Base-by-base conservation (phyloP, 108 stramenopile genomes). In the Parmales sp. region DNA sequence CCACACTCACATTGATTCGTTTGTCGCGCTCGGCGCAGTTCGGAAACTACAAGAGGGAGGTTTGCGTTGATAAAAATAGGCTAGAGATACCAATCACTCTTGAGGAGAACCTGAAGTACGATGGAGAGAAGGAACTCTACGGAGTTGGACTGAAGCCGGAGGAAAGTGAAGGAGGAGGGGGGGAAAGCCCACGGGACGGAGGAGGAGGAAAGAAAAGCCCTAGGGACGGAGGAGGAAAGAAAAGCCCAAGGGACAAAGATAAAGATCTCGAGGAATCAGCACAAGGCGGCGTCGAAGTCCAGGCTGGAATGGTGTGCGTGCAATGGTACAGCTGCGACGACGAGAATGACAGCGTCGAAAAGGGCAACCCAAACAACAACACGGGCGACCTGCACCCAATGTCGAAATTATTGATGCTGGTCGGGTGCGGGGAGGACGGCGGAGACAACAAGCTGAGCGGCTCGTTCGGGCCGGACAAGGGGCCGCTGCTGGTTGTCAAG, bases 281-380 rank as follows among this genome's bases (percentile, higher is more conserved):
- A n/a, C n/a, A n/a, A n/a, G n/a, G n/a, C n/a, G n/a, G 13, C 16
- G 54, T 60, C 5, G 54, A 60, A 34, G 0, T 60, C 29, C 29
- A 60, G 54, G 36, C 29, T 34, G 29, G 29, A 13, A 28, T 60
- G 9, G 54, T 60, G 3, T 60, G 54, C 28, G 20, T 13, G 0
- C 54, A 60, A 34, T 60, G 54, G 54, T 60, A 60, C 54, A 16
- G 31, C 54, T 28, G 13, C 54, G 54, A 60, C 16, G 54, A 60
- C 54, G 54, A 60, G 26, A 60, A 16, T 16, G 31, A 60, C 31
- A 16, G 31, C 29, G 31, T 28, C 54, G 54, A 60, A 11, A 11
- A 11, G 9, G n/a, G n/a, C n/a, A n/a, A n/a, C n/a, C n/a, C n/a
- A n/a, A n/a, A n/a, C n/a, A n/a, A n/a, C n/a, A n/a, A n/a, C n/a